Conservation (phyloP, 1,284 basidiomycete genomes). For the Porodaedalea pini region DNA sequence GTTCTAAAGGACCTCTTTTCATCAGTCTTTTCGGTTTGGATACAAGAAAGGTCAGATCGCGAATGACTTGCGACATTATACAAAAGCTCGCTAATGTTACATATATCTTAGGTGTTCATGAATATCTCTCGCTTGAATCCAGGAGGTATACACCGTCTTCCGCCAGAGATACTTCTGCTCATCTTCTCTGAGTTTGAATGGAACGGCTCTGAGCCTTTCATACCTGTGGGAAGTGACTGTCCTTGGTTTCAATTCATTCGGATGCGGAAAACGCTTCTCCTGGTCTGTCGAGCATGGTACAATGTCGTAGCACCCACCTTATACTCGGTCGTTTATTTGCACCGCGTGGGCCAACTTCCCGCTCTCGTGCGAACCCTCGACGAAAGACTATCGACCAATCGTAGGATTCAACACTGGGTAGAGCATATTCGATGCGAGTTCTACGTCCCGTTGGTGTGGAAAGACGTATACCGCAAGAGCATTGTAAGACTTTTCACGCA, state of each 20-base stretch:
- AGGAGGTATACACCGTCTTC: neutral
- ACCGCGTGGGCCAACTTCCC: slow-evolving; percentile 8
- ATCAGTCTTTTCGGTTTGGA: neutral
- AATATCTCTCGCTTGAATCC: neutral
- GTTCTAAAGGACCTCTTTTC: too few species aligned
- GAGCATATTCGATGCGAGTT: slow-evolving; percentile 1
- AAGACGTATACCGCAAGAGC: neutral
- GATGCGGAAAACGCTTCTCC: neutral
- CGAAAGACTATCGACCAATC: neutral
- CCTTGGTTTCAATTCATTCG: slow-evolving; percentile 13
- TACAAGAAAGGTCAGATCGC: too few species aligned
- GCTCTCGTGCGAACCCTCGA: slow-evolving; percentile 7
- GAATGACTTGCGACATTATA: neutral
- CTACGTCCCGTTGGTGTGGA: slow-evolving; percentile 5
- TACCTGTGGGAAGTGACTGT: neutral
- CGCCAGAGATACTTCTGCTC: slow-evolving; percentile 3
- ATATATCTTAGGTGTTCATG: too few species aligned
- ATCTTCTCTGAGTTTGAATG: slow-evolving; percentile 13
- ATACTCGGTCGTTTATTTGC: slow-evolving; percentile 11
- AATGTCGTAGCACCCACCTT: neutral
- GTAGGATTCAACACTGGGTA: neutral
- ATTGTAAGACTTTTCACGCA: neutral
- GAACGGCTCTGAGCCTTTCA: slow-evolving; percentile 2
- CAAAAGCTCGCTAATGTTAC: neutral
- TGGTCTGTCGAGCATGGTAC: slow-evolving; percentile 11